Evolutionary conservation across 2,329 filamentous ascomycete species (phyloP).

Genomic region (Lecanicillium sp.): DNA sequence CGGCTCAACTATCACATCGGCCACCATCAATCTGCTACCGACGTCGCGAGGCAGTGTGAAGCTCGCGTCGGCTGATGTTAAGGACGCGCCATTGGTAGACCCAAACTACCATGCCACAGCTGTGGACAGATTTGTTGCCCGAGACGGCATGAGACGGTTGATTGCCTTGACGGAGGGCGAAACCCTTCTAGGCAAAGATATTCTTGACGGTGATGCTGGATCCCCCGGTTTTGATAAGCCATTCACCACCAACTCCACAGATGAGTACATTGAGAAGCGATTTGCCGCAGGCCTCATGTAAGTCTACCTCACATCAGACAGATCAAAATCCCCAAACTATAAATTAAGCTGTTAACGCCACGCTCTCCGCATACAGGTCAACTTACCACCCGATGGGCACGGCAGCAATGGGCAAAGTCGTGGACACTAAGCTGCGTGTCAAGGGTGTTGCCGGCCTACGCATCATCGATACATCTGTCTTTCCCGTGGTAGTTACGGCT

Average conservation of each 20-base stretch:
- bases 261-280: constrained; percentile 25
- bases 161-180: constrained; percentile 19
- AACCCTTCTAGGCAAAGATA: constrained; percentile 17
- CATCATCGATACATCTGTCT: constrained; percentile 34
- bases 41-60: constrained; percentile 24
- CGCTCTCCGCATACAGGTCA: constrained; percentile 15
- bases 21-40: constrained; percentile 20
- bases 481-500: constrained; percentile 25
- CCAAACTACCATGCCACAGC: constrained; percentile 26
- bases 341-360: background rate
- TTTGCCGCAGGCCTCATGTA: constrained; percentile 16
- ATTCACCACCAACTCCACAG: constrained; percentile 19
- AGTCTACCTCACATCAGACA: background rate
- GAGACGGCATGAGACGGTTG: constrained; percentile 22
- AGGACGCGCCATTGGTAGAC: constrained; percentile 21
- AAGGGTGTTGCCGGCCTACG: constrained; percentile 32
- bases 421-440: constrained; percentile 34
- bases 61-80: constrained; percentile 17
- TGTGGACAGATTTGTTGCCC: constrained; percentile 25
- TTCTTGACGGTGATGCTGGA: constrained; percentile 20
- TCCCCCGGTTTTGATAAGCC: constrained; percentile 17
- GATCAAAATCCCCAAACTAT: too few relatives aligned
- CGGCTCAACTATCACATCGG: constrained; percentile 18
- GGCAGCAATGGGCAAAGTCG: constrained; percentile 36
- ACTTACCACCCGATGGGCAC: constrained; percentile 26